Base-by-base conservation (phyloP, 2,329 filamentous ascomycete genomes). In the Clarireedia hainanense region DNA sequence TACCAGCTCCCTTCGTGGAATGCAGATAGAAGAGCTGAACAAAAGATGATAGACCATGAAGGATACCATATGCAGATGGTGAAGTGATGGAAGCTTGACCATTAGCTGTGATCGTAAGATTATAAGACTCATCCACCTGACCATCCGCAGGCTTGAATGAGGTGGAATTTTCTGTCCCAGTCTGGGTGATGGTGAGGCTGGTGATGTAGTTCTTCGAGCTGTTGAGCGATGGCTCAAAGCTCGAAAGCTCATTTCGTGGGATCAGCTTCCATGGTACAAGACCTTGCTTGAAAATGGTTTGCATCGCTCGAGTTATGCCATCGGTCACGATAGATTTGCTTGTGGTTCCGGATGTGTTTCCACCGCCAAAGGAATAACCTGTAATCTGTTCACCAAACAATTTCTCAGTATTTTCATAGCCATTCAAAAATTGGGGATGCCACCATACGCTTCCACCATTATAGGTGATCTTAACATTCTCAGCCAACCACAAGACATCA, bases 201-300 rank as follows among this genome's bases (percentile, higher is more conserved):
- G 72, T 77, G 64, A 94, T 75, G 61, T 73, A 78, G 3, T 68
- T 75, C 63, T 78, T 74, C 26, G 70, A 64, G 23, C 68, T 64
- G 30, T 67, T 59, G 6, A 73, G 68, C 7, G 71, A 69, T 0
- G 89, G 88, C 70, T 92, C 87, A 60, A 82, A 86, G 42, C 80
- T 66, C 55, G 79, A 77, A 34, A 77, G 69, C 50, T 69, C 58
- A 62, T 83, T 77, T 36, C 85, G 80, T 24, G 80, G 76, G 60
- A 86, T 79, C 55, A 94, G 80, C 72, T 85, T 90, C 88, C 88
- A 94, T 0, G 89, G 89, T 15, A 89, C 79, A 59, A 91, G 83
- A 63, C 80, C 83, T 57, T 85, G 74, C 26, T 79, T 72, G 70
- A 91, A 87, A 55, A 92, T 81, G 56, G 78, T 80, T 24, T 77